Evolutionary conservation across 768 basidiomycete species (phyloP).

Genomic region (Podaxis pistillaris): DNA sequence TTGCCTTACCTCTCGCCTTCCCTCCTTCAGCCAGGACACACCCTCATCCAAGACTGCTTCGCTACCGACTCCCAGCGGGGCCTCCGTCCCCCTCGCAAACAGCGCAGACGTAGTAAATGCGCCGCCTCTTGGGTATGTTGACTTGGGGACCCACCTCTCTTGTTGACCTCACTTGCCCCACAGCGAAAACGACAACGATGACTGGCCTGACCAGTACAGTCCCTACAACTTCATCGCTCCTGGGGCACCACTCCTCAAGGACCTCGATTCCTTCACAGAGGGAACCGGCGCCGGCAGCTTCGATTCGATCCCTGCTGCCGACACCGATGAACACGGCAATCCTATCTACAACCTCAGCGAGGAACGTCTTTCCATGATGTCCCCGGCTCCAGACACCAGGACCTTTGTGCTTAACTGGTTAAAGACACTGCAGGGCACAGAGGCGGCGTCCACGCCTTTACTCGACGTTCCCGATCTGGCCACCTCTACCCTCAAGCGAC

Average conservation of each 20-base stretch:
- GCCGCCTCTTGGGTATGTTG: slow-evolving; percentile 17
- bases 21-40: slow-evolving; percentile 26
- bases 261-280: slow-evolving; percentile 60
- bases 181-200: slow-evolving; percentile 6
- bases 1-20: neutral
- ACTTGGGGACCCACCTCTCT: slow-evolving; percentile 7
- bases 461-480: slow-evolving; percentile 29
- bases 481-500: slow-evolving; percentile 32
- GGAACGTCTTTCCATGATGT: slow-evolving; percentile 22
- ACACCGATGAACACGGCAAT: slow-evolving; percentile 33
- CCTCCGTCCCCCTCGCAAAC: slow-evolving; percentile 15
- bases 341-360: slow-evolving; percentile 29
- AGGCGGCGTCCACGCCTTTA: neutral
- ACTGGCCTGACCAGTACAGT: slow-evolving; percentile 17
- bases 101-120: slow-evolving; percentile 11
- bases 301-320: slow-evolving; percentile 39
- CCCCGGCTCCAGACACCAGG: slow-evolving; percentile 23
- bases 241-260: slow-evolving; percentile 50
- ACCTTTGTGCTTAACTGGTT: slow-evolving; percentile 38
- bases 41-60: slow-evolving; percentile 32
- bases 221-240: slow-evolving; percentile 31
- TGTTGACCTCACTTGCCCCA: slow-evolving; percentile 7
- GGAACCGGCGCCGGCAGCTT: slow-evolving; percentile 54
- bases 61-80: slow-evolving; percentile 30
- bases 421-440: slow-evolving; percentile 17